Evolutionary conservation across 2,329 filamentous ascomycete genomes (phyloP).

Genomic region (Epichloe sylvatica): DNA sequence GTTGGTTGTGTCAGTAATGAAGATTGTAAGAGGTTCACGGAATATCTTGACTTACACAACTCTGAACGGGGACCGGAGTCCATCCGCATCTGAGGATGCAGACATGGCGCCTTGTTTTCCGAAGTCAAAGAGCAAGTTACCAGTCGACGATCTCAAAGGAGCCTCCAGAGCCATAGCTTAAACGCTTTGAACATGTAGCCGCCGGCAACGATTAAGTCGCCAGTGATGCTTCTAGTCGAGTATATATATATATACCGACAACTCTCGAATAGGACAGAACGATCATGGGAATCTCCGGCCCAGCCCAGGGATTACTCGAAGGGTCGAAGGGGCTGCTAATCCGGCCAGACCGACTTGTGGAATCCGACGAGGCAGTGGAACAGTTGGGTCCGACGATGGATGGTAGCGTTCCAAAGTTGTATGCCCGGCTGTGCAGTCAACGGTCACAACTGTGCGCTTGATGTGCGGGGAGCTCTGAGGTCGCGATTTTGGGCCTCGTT

Average conservation of each 20-base stretch:
- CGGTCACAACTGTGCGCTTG: slow-evolving; percentile 1
- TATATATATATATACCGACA: not conserved
- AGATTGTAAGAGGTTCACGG: not conserved
- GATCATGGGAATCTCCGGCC: slow-evolving; percentile 9
- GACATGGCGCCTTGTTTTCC: slow-evolving; percentile 39
- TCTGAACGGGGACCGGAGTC: slow-evolving; percentile 33
- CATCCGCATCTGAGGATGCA: slow-evolving; percentile 37
- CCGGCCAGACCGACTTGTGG: not conserved
- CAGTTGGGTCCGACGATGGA: slow-evolving; percentile 1
- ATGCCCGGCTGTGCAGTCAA: slow-evolving; percentile 2
- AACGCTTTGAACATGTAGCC: not conserved
- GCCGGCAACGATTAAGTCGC: slow-evolving; percentile 1
- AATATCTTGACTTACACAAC: slow-evolving; percentile 30
- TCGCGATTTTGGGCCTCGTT: slow-evolving; percentile 10
- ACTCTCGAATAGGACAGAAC: not conserved
- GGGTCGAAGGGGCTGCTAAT: not conserved
- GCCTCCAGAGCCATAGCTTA: slow-evolving; percentile 28
- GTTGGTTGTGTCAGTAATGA: slow-evolving; percentile 4
- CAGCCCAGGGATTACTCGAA: slow-evolving; percentile 5
- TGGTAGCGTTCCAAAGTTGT: not conserved
- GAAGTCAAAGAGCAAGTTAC: slow-evolving; percentile 26
- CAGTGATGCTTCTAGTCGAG: not conserved
- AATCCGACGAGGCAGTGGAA: not conserved
- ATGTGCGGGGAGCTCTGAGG: slow-evolving; percentile 7
- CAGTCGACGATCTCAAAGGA: slow-evolving; percentile 48